Evolutionary conservation across 495 filamentous ascomycete species (phyloP).

Genomic region (Cercophora newfieldiana): DNA sequence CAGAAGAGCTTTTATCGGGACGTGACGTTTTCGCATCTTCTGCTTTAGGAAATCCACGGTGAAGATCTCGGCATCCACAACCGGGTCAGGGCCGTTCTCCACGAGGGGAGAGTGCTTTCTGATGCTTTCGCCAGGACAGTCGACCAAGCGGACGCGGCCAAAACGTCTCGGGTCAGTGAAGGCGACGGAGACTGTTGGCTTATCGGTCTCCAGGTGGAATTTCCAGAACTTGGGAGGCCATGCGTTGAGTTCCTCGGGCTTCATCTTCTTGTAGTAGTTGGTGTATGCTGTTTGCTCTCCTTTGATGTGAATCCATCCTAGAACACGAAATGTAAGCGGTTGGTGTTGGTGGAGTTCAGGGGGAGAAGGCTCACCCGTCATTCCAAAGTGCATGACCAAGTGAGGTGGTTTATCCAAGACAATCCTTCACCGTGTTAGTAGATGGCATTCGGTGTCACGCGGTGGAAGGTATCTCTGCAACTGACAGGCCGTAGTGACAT

Average conservation of each 20-base stretch:
- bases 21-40: slow-evolving; percentile 70
- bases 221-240: slow-evolving; percentile 96
- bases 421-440: slow-evolving; percentile 37
- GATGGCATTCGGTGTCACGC: too few species aligned
- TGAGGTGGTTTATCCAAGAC: slow-evolving; percentile 66
- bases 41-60: slow-evolving; percentile 67
- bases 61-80: slow-evolving; percentile 75
- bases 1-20: slow-evolving; percentile 83
- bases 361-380: slow-evolving; percentile 45
- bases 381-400: slow-evolving; percentile 88
- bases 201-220: slow-evolving; percentile 69
- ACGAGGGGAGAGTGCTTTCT: slow-evolving; percentile 74
- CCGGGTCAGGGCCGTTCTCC: slow-evolving; percentile 91
- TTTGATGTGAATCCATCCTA: slow-evolving; percentile 84
- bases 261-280: slow-evolving; percentile 65
- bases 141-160: slow-evolving; percentile 73
- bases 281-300: slow-evolving; percentile 70
- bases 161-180: slow-evolving; percentile 83
- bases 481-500: too few species aligned
- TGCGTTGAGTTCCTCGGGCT: slow-evolving; percentile 53
- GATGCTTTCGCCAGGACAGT: slow-evolving; percentile 74
- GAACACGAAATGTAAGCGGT: slow-evolving; percentile 14
- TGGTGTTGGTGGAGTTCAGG: neutral
- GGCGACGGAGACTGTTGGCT: slow-evolving; percentile 64
- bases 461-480: too few species aligned